phyloP scores from a whole-genome alignment of 2,329 filamentous ascomycete genomes.

The Westerdykella ornata region DNA sequence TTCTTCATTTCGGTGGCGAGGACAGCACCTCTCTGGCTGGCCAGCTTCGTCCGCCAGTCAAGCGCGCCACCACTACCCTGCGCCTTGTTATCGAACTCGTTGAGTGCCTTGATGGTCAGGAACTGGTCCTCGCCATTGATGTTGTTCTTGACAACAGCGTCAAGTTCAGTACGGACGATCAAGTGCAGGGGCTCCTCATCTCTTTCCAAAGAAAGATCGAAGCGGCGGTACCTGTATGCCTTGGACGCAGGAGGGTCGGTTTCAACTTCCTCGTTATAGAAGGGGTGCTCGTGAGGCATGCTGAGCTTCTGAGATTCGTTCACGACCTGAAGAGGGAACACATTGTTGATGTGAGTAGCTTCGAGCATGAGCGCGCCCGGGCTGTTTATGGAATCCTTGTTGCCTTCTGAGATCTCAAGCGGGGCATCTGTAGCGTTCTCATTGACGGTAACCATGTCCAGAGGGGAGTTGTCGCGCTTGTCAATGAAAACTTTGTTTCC shows the following conservation, averaged over 20 bases:
- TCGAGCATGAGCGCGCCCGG: conserved; percentile 89
- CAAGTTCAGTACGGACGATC: conserved; percentile 88
- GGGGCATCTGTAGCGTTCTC: conserved; percentile 96
- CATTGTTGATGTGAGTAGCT: conserved; percentile 99
- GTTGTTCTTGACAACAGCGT: conserved; percentile 92
- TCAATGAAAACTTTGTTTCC: conserved; percentile 97
- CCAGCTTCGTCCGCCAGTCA: conserved; percentile 94
- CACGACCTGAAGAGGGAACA: conserved; percentile 95
- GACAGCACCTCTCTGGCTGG: conserved; percentile 89
- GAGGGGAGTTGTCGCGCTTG: conserved; percentile 89
- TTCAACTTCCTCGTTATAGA: conserved; percentile 92
- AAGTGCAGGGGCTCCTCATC: conserved; percentile 91
- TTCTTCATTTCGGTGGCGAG: conserved; percentile 99
- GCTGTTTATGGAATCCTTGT: conserved; percentile 92
- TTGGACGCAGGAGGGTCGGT: conserved; percentile 91
- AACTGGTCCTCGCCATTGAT: conserved; percentile 87
- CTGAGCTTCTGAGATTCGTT: conserved; percentile 72
- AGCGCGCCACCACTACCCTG: conserved; percentile 90
- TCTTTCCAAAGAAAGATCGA: conserved; percentile 84
- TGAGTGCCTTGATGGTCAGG: conserved; percentile 91
- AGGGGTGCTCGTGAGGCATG: conserved; percentile 87
- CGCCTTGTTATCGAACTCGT: conserved; percentile 98
- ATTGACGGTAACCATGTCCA: conserved; percentile 98
- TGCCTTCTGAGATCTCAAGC: conserved; percentile 81
- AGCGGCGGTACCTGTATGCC: conserved; percentile 96